Evolutionary conservation across 1,284 basidiomycete species (phyloP).

Genomic region (Trichosporon faecale): DNA sequence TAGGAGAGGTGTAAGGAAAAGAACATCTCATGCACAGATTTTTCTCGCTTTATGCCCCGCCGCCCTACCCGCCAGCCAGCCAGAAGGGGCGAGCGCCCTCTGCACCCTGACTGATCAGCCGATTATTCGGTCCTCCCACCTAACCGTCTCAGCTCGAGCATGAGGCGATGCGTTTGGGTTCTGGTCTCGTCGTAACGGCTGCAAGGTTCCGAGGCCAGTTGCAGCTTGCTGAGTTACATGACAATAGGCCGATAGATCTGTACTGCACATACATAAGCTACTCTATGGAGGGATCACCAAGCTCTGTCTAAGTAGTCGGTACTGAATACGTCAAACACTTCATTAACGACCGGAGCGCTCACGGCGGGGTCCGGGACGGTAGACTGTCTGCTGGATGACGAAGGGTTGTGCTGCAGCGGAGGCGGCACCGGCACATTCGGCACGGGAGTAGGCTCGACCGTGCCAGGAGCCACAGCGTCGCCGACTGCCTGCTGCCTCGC

Average conservation of each 20-base stretch:
- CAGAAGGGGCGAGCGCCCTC: not conserved
- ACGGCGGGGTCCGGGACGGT: not conserved
- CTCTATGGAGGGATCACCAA: not conserved
- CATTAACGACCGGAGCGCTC: slow-evolving; percentile 5
- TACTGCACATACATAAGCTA: slow-evolving; percentile 6
- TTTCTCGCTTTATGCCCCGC: not conserved
- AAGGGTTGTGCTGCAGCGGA: not conserved
- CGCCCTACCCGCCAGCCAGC: too few species aligned
- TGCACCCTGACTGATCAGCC: not conserved
- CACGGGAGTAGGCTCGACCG: not conserved
- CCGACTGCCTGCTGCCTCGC: slow-evolving; percentile 7
- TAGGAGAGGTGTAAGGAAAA: slow-evolving; percentile 18
- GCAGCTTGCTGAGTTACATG: not conserved
- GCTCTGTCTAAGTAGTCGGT: slow-evolving; percentile 1
- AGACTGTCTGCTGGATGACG: not conserved
- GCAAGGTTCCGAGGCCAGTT: not conserved
- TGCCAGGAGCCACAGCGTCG: not conserved
- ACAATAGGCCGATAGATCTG: not conserved
- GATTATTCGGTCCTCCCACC: not conserved
- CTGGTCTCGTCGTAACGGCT: not conserved
- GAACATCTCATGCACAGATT: not conserved
- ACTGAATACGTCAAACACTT: slow-evolving; percentile 20
- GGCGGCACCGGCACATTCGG: slow-evolving; percentile 1
- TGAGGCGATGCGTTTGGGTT: not conserved
- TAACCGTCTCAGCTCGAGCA: not conserved